Base-by-base conservation (phyloP, 192 early-diverging fungal genomes). In the Linderina pennispora region DNA sequence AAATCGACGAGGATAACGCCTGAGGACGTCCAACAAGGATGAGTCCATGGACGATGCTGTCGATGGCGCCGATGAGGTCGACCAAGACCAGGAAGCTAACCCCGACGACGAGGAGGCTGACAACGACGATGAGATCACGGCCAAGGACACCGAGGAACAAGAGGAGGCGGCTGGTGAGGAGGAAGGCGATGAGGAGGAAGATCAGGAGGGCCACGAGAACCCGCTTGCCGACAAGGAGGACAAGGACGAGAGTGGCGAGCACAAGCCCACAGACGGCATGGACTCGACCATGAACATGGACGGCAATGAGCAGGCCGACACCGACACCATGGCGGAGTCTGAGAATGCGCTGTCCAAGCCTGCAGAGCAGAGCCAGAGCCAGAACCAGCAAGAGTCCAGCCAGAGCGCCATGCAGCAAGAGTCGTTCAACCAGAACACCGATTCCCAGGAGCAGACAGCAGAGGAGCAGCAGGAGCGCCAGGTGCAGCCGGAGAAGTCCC, bases 401-500 rank as follows among this genome's bases (percentile, higher is more conserved):
- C 28, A 31, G 28, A 31, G 28, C 28, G 28, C 28, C 28, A 11
- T 11, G 28, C 28, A 31, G 28, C 28, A 31, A 11, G 28, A 31
- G 28, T 31, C 28, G 28, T 31, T 31, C 11, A 31, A 8, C 6
- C 28, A 31, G 28, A 5, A 31, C 6, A 5, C 28, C 16, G 38
- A 40, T 14, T 5, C 38, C 38, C 16, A 40, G n/a, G 38, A 40
- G 6, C 17, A 40, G 16, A 14, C 5, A 5, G 21, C 6, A 20
- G 8, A 14, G 7, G 6, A 40, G 38, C 7, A 40, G 21, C 65
- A 44, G 64, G 69, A 45, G 50, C 75, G 50, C 33, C 56, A 90
- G 38, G 75, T 79, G 34, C 92, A 96, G 58, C 91, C 95, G 18
- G 84, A 87, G 57, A 79, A 92, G 35, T 92, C 85, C 36, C 59